Conservation (phyloP, 768 basidiomycete species). For the Dioszegia aurantiaca region DNA sequence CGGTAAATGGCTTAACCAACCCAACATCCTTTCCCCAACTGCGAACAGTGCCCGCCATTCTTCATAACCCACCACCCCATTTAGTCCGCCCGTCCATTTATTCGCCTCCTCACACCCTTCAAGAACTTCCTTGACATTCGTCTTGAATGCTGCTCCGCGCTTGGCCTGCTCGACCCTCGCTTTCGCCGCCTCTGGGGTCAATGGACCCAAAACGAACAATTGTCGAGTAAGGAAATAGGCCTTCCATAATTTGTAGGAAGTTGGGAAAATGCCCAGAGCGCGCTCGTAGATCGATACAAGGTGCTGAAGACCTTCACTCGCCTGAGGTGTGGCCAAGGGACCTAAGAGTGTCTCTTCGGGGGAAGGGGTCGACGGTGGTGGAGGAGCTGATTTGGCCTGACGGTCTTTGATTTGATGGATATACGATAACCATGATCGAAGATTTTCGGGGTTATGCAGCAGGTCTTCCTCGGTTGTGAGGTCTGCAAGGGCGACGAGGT, state of each 20-base stretch:
- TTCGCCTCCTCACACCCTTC: constrained; percentile 78
- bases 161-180: constrained; percentile 62
- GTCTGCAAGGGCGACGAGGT: constrained; percentile 71
- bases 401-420: constrained; percentile 72
- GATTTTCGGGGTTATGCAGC: constrained; percentile 81
- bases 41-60: constrained; percentile 91
- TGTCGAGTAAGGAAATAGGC: constrained; percentile 80
- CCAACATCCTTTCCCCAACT: constrained; percentile 84
- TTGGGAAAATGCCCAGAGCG: constrained; percentile 80
- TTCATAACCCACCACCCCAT: constrained; percentile 87
- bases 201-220: constrained; percentile 73
- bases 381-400: constrained; percentile 53
- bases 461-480: constrained; percentile 90
- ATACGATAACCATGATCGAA: constrained; percentile 88
- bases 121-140: constrained; percentile 83
- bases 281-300: constrained; percentile 91
- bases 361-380: constrained; percentile 26
- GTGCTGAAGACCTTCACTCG: constrained; percentile 74
- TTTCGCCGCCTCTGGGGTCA: constrained; percentile 52
- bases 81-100: constrained; percentile 80
- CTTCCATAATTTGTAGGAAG: constrained; percentile 93
- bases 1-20: constrained; percentile 94
- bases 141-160: constrained; percentile 80
- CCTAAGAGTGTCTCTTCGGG: constrained; percentile 63
- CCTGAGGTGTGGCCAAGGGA: constrained; percentile 68